Conservation (phyloP, 805 yeast species). For the Soucietia sequanensis region DNA sequence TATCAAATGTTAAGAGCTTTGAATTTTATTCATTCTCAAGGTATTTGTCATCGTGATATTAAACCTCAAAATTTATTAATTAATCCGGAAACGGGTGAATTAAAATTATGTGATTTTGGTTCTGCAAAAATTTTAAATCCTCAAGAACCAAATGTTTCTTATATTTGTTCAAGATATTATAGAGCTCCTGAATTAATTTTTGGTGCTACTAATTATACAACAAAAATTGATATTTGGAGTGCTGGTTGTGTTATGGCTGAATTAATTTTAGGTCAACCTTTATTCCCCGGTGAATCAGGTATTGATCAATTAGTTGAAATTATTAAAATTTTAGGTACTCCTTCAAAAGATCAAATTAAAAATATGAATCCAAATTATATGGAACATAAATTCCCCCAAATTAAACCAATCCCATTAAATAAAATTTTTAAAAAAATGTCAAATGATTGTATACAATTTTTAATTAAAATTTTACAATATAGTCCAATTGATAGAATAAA, state of each 20-base stretch:
- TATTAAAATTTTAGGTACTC: conserved; percentile 94
- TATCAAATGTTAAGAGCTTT: conserved; percentile 73
- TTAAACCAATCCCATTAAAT: conserved; percentile 71
- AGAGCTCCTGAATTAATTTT: conserved; percentile 97
- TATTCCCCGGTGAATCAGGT: conserved; percentile 97
- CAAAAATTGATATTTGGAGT: conserved; percentile 96
- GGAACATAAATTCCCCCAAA: conserved; percentile 94
- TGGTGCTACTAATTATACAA: conserved; percentile 95
- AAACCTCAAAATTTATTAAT: conserved; percentile 88
- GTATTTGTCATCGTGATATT: conserved; percentile 91
- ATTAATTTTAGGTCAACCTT: conserved; percentile 88
- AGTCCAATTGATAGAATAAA: conserved; percentile 65
- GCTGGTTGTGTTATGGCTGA: conserved; percentile 99
- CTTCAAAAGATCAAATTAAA: conserved; percentile 85
- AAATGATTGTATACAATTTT: conserved; percentile 52
- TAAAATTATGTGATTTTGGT: conserved; percentile 96
- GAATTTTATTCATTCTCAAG: conserved; percentile 72
- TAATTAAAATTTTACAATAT: conserved; percentile 59
- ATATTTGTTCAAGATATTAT: conserved; percentile 94
- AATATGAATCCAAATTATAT: conserved; percentile 96
- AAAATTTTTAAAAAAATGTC: conserved; percentile 63
- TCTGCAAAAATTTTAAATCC: conserved; percentile 90
- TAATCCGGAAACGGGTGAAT: conserved; percentile 78
- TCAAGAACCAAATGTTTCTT: conserved; percentile 90
- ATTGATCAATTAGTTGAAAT: conserved; percentile 96